Percentiles rank a stretch among this genome's conserved stretches.
Evolutionary conservation across 78 protist species (phyloP).

Genomic region (Dictyostelium intermedium): DNA sequence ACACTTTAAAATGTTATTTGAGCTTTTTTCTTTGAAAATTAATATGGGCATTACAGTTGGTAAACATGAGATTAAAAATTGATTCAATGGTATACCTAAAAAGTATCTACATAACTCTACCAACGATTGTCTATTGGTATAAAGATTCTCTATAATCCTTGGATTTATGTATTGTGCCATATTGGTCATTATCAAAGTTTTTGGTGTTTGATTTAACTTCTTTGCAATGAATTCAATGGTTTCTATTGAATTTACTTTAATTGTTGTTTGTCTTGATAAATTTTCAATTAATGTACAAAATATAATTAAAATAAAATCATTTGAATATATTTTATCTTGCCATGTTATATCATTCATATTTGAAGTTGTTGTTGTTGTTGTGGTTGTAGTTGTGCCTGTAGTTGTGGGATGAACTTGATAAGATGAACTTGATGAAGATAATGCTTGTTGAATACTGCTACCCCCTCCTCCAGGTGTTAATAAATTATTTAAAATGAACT

Average conservation of each 20-base stretch:
- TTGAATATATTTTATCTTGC: background rate
- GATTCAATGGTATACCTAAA: background rate
- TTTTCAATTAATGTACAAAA: conserved; percentile 29
- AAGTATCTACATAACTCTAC: background rate
- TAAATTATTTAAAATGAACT: background rate
- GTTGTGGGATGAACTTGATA: background rate
- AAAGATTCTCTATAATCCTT: background rate
- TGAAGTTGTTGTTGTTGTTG: background rate
- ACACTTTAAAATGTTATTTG: background rate
- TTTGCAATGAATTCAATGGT: background rate
- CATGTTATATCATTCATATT: background rate
- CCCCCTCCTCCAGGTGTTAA: background rate
- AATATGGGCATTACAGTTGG: conserved; percentile 18
- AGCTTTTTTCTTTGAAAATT: background rate
- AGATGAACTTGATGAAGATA: background rate
- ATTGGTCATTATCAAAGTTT: background rate
- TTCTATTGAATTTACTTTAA: background rate
- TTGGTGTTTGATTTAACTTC: background rate
- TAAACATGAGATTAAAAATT: background rate
- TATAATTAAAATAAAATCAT: conserved; percentile 5
- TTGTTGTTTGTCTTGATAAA: background rate
- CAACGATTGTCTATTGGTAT: background rate
- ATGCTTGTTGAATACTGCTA: background rate
- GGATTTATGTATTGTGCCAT: conserved; percentile 1
- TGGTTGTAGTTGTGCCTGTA: background rate